Evolutionary conservation across 257 asterid genomes (phyloP).

Genomic region (Nicotiana noctiflora): DNA sequence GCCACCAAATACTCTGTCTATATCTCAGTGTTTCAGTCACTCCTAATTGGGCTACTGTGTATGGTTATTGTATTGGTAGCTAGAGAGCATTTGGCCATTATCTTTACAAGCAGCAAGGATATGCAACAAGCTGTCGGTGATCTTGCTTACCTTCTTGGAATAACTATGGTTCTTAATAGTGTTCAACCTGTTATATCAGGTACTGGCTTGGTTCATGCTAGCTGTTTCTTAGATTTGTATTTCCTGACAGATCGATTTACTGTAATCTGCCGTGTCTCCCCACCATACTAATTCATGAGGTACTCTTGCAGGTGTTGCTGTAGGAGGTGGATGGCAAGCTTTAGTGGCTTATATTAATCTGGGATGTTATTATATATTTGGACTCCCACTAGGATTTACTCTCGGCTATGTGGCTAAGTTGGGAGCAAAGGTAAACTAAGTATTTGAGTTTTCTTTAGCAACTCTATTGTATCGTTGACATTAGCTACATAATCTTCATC

Average conservation of each 20-base stretch:
- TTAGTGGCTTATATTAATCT: conserved; percentile 72
- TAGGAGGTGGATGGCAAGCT: conserved; percentile 89
- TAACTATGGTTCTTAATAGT: conserved; percentile 52
- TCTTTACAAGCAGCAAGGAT: conserved; percentile 55
- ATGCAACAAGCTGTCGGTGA: conserved; percentile 61
- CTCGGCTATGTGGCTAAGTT: conserved; percentile 56
- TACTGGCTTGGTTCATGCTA: not conserved
- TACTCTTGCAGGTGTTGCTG: conserved; percentile 55
- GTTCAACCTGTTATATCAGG: conserved; percentile 59
- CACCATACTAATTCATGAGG: not conserved
- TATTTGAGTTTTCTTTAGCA: not conserved
- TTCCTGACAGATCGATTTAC: not conserved
- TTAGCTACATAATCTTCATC: not conserved
- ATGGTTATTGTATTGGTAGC: conserved; percentile 49
- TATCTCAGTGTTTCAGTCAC: conserved; percentile 44
- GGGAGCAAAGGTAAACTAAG: conserved; percentile 43
- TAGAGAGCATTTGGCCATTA: conserved; percentile 38
- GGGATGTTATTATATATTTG: conserved; percentile 60
- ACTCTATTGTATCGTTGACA: not conserved
- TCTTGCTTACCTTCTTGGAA: conserved; percentile 58
- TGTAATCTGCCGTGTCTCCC: not conserved
- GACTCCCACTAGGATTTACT: conserved; percentile 57
- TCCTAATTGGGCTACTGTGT: conserved; percentile 55
- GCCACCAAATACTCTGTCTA: conserved; percentile 61
- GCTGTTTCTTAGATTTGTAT: not conserved